A percentile compares a stretch with the other conserved stretches of the same genome.
phyloP scores from a whole-genome alignment of 2,329 filamentous ascomycete species.

The Lachnum nothofagi region DNA sequence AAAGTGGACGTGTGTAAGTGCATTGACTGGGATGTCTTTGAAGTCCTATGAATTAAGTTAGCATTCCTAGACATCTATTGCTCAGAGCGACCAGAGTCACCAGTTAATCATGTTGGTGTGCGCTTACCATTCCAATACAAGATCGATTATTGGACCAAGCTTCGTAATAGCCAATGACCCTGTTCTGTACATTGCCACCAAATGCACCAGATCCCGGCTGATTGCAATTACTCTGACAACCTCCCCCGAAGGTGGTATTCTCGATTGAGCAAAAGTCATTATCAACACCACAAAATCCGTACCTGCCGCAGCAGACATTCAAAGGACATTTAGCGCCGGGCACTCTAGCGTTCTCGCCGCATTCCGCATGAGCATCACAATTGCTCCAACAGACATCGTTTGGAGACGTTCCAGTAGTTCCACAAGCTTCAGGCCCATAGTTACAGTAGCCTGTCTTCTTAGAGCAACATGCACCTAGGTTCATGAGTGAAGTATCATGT shows the following conservation, averaged over 20 bases:
- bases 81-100: no score
- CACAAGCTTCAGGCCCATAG: no score
- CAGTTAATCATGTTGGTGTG: no score
- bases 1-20: conserved; percentile 2
- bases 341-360: background rate
- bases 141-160: background rate
- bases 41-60: no score
- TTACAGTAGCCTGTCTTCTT: no score
- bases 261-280: background rate
- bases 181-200: background rate
- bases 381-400: no score
- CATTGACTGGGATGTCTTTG: conserved; percentile 4
- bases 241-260: background rate
- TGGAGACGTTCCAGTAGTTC: no score
- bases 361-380: no score
- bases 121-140: no score
- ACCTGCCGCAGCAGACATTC: background rate
- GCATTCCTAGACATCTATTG: no score
- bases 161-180: conserved; percentile 1
- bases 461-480: no score
- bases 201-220: background rate
- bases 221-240: background rate
- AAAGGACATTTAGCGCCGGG: background rate
- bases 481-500: no score
- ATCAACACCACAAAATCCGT: background rate